These are phyloP conservation scores for Colletotrichum chlorophyti DNA, from an alignment of 2,329 filamentous ascomycete genomes.

Conservation along the genomic window DNA sequence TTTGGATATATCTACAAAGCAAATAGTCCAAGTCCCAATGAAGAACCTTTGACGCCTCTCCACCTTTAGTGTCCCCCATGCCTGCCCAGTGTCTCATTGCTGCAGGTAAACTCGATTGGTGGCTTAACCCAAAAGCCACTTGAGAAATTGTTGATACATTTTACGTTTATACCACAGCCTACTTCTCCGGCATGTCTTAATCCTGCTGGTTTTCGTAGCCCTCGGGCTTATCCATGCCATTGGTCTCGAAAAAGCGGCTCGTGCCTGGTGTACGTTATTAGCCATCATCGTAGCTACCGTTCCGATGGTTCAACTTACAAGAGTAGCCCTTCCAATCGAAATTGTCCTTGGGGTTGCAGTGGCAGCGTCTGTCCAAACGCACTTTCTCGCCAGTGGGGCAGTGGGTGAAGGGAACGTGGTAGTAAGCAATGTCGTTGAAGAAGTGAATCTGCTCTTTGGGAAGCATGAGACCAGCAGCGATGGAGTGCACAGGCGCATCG, in stretches of 20 bases:
- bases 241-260: conserved; percentile 83
- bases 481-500: conserved; percentile 97
- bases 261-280: conserved; percentile 67
- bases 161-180: background rate
- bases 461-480: conserved; percentile 85
- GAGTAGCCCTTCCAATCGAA: conserved; percentile 99
- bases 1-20: conserved; percentile 26
- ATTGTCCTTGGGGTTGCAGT: conserved; percentile 95
- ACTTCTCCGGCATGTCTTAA: conserved; percentile 37
- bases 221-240: conserved; percentile 80
- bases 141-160: conserved; percentile 24
- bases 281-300: background rate
- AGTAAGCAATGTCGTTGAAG: conserved; percentile 99
- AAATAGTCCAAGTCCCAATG: conserved; percentile 20
- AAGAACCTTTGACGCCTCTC: conserved; percentile 29
- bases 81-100: conserved; percentile 18
- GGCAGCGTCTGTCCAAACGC: conserved; percentile 84
- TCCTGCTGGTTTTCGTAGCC: conserved; percentile 79
- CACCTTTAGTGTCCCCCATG: conserved; percentile 19
- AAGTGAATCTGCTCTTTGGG: conserved; percentile 96
- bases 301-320: conserved; percentile 65
- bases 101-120: conserved; percentile 16
- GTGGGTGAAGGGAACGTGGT: conserved; percentile 96
- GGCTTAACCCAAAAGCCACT: conserved; percentile 23
- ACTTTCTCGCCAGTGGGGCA: conserved; percentile 91